Conservation (phyloP, 345 rosid genomes). For the Lumnitzera racemosa region DNA sequence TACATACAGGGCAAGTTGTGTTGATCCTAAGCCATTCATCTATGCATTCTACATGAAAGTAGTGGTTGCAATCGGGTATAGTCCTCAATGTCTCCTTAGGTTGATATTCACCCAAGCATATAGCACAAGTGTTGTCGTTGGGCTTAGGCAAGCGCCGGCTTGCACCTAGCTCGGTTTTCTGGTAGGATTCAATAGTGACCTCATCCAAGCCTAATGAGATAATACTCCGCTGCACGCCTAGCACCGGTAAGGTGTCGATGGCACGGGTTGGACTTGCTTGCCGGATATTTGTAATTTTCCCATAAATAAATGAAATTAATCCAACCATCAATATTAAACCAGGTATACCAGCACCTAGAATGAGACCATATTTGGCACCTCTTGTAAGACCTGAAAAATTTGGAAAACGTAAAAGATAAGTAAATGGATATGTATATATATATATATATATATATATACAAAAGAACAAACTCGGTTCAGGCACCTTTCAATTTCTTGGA, state of each 20-base stretch:
- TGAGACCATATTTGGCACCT: slow-evolving; percentile 14
- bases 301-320: slow-evolving; percentile 8
- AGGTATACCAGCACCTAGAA: slow-evolving; percentile 12
- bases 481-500: too few relatives aligned
- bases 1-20: slow-evolving; percentile 13
- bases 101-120: slow-evolving; percentile 17
- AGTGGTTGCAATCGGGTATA: slow-evolving; percentile 18
- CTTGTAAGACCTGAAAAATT: slow-evolving; percentile 12
- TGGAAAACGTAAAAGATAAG: not conserved
- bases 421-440: not conserved
- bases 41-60: slow-evolving; percentile 13
- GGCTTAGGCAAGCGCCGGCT: slow-evolving; percentile 13
- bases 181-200: slow-evolving; percentile 13
- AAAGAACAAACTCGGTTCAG: too few relatives aligned
- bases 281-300: not conserved
- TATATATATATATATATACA: too few relatives aligned
- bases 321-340: slow-evolving; percentile 10
- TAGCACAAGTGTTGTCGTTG: slow-evolving; percentile 12
- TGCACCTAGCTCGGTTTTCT: slow-evolving; percentile 11
- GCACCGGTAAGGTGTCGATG: not conserved
- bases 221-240: not conserved
- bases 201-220: slow-evolving; percentile 7
- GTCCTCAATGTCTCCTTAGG: slow-evolving; percentile 11
- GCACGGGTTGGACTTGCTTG: not conserved
- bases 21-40: slow-evolving; percentile 16